Conservation (phyloP, 352 stramenopile genomes). For the Phytophthora chlamydospora region DNA sequence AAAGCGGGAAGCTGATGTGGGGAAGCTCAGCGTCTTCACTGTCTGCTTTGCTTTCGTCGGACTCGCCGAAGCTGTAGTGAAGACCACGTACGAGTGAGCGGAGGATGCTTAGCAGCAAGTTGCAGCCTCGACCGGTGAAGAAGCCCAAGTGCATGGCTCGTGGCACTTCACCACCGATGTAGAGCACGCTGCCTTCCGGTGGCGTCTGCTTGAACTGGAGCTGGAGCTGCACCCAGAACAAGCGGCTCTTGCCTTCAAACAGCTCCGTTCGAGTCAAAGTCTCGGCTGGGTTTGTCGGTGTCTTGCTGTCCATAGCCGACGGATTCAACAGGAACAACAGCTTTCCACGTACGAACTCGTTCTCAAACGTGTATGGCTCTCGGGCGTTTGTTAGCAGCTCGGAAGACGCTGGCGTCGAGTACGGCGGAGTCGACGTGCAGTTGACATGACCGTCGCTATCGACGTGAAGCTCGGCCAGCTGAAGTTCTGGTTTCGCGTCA, state of each 20-base stretch:
- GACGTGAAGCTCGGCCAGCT: constrained; percentile 21
- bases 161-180: constrained; percentile 71
- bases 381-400: constrained; percentile 37
- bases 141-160: constrained; percentile 59
- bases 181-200: constrained; percentile 44
- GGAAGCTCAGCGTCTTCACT: constrained; percentile 56
- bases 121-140: constrained; percentile 56
- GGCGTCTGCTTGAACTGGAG: constrained; percentile 70
- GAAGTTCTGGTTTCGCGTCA: constrained; percentile 12
- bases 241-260: constrained; percentile 52
- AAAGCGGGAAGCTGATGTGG: constrained; percentile 72
- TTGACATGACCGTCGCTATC: constrained; percentile 10
- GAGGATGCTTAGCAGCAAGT: constrained; percentile 59
- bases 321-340: constrained; percentile 72
- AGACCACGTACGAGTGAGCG: constrained; percentile 58
- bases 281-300: background rate
- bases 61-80: constrained; percentile 60
- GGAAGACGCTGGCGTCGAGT: constrained; percentile 7
- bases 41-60: background rate
- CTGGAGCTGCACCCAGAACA: constrained; percentile 77
- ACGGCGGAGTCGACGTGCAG: constrained; percentile 1
- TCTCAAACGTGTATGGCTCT: constrained; percentile 72
- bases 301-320: background rate
- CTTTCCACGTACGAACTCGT: constrained; percentile 76
- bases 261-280: constrained; percentile 33